phyloP scores from a whole-genome alignment of 768 basidiomycete species.

The Stropharia rugosoannulata region DNA sequence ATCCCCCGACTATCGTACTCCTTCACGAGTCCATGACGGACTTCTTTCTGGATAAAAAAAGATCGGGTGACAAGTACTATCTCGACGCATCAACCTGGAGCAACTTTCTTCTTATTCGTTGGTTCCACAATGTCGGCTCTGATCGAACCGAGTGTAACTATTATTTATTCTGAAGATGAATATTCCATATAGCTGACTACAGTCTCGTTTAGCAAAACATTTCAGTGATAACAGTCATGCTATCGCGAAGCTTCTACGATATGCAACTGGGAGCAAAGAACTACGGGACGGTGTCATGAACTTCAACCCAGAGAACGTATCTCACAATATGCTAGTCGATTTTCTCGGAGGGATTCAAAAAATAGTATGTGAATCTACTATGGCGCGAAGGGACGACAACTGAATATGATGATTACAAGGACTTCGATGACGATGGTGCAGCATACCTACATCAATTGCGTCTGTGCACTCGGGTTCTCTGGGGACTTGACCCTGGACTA shows the following conservation, averaged over 20 bases:
- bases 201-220: neutral
- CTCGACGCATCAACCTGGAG: neutral
- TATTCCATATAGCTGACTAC: neutral
- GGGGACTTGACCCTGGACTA: neutral
- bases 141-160: no score
- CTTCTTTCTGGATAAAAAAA: conserved; percentile 1
- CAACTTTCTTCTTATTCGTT: neutral
- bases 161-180: neutral
- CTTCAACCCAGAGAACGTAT: neutral
- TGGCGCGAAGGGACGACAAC: neutral
- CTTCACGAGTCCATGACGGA: conserved; percentile 8
- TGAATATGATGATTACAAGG: neutral
- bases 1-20: neutral
- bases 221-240: neutral
- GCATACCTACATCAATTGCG: neutral
- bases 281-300: neutral
- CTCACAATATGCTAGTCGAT: neutral
- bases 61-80: neutral
- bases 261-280: neutral
- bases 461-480: neutral
- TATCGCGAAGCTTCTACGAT: neutral
- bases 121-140: neutral
- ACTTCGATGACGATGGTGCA: neutral
- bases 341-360: neutral
- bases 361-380: neutral